These are phyloP conservation scores for Smittium culicis DNA, from an alignment of 371 early-diverging fungal species.

Conservation along the genomic window DNA sequence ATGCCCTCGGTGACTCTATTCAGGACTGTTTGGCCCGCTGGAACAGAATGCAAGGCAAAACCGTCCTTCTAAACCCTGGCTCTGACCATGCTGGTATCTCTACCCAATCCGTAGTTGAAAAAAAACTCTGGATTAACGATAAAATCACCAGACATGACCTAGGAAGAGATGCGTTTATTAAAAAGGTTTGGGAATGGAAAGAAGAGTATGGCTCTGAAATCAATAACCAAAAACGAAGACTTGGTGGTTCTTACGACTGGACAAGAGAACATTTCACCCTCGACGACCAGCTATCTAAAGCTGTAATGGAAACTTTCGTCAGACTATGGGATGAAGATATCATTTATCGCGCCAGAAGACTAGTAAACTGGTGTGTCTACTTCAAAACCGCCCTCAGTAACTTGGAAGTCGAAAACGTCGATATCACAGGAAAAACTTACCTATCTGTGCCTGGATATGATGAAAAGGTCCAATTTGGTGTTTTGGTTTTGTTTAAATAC, in stretches of 20 bases:
- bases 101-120: conserved; percentile 97
- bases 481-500: conserved; percentile 75
- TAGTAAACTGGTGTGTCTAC: conserved; percentile 98
- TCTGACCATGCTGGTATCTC: conserved; percentile 99
- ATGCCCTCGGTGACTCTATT: conserved; percentile 92
- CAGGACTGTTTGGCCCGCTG: conserved; percentile 96
- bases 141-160: conserved; percentile 79
- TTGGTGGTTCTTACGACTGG: conserved; percentile 96
- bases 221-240: conserved; percentile 78
- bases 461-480: conserved; percentile 94
- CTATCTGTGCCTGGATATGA: conserved; percentile 84
- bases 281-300: conserved; percentile 70
- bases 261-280: conserved; percentile 88
- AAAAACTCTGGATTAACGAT: conserved; percentile 72
- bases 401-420: conserved; percentile 92
- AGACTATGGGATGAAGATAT: conserved; percentile 90
- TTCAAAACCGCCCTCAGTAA: conserved; percentile 96
- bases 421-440: conserved; percentile 71
- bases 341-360: conserved; percentile 92
- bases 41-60: conserved; percentile 96
- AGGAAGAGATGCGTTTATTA: conserved; percentile 87
- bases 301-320: conserved; percentile 94
- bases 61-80: conserved; percentile 94
- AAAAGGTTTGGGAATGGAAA: conserved; percentile 96
- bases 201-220: conserved; percentile 76